Conservation (phyloP, 169 alveolate species). For the Plasmodium knowlesi region DNA sequence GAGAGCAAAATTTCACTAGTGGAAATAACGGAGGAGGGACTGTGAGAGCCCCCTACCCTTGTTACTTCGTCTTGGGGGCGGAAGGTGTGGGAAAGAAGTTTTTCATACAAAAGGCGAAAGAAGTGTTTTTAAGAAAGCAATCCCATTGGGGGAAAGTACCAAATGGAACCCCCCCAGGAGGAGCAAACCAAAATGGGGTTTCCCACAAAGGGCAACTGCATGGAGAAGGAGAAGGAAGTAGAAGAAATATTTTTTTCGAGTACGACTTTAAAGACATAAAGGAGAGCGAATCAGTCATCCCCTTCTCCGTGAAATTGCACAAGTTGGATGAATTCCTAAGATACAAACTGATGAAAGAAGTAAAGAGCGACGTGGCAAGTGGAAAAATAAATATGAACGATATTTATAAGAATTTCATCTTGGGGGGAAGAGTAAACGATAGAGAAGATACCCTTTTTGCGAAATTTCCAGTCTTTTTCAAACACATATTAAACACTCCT, state of each 20-base stretch:
- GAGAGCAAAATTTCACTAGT: background rate
- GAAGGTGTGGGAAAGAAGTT: slow-evolving; percentile 63
- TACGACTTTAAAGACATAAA: slow-evolving; percentile 8
- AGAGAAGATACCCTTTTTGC: background rate
- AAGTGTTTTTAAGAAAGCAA: background rate
- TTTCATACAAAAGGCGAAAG: slow-evolving; percentile 33
- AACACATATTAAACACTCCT: slow-evolving; percentile 3
- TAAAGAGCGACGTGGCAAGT: slow-evolving; percentile 15
- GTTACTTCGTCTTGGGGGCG: slow-evolving; percentile 42
- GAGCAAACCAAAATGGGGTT: background rate
- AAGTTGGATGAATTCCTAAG: slow-evolving; percentile 11
- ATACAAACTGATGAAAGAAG: slow-evolving; percentile 15
- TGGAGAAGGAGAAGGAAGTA: background rate
- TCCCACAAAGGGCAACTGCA: background rate
- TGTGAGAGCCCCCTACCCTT: background rate
- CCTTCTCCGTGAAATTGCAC: slow-evolving; percentile 10
- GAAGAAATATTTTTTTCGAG: slow-evolving; percentile 24
- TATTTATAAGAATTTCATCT: slow-evolving; percentile 8
- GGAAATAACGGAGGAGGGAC: background rate
- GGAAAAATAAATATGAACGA: background rate
- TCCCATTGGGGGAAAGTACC: background rate
- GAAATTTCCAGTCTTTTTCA: background rate
- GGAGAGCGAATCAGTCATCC: background rate
- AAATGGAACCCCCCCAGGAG: background rate
- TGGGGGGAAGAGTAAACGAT: background rate